phyloP scores from a whole-genome alignment of 257 asterid species.

The Haberlea rhodopensis region DNA sequence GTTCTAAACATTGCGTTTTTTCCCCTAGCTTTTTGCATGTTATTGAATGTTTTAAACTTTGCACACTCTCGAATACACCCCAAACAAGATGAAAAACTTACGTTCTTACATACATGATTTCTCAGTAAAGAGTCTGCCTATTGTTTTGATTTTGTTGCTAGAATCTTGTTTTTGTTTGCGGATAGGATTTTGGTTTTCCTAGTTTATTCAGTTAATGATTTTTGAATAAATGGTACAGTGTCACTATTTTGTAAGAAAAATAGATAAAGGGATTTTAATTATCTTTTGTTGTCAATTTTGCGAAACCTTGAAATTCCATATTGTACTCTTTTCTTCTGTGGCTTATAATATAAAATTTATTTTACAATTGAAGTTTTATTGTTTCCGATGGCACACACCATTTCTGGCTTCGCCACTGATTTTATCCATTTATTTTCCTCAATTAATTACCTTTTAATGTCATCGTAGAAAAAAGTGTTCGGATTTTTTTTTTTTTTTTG shows the following conservation, averaged over 20 bases:
- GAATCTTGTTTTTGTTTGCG: neutral
- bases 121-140: neutral
- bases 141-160: no score
- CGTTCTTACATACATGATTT: neutral
- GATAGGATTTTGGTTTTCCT: neutral
- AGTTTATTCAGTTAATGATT: neutral
- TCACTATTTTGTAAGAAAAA: neutral
- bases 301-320: neutral
- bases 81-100: neutral
- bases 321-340: no score
- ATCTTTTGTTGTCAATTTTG: neutral
- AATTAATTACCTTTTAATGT: no score
- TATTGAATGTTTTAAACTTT: neutral
- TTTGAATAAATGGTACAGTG: neutral
- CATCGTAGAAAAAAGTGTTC: no score
- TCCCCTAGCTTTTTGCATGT: neutral
- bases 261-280: neutral
- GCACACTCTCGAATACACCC: conserved; percentile 7
- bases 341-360: no score
- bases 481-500: conserved; percentile 8
- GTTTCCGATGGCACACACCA: no score
- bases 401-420: no score
- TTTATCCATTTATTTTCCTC: no score
- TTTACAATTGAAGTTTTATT: no score
- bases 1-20: neutral